phyloP scores from a whole-genome alignment of 305 asterid species.

The Fraxinus baroniana region DNA sequence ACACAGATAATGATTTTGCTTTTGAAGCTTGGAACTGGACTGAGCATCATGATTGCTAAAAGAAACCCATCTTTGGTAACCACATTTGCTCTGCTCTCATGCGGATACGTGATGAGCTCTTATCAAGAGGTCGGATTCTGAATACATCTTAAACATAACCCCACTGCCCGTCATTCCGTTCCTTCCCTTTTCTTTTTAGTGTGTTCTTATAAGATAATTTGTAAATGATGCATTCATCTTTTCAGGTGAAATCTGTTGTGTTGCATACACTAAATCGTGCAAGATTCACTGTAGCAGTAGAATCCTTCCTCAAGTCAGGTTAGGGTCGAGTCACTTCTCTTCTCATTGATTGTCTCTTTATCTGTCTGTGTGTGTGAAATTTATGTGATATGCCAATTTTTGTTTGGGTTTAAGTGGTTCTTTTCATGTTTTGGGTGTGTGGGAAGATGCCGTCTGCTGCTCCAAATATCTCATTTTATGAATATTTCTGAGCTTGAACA shows the following conservation, averaged over 20 bases:
- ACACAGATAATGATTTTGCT: conserved; percentile 23
- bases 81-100: conserved; percentile 79
- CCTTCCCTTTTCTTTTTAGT: conserved; percentile 1
- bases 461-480: background rate
- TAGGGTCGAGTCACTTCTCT: conserved; percentile 16
- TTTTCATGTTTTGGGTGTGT: background rate
- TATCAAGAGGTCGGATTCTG: conserved; percentile 74
- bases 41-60: conserved; percentile 85
- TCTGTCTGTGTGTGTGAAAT: background rate
- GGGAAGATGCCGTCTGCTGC: background rate
- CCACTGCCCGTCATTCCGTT: background rate
- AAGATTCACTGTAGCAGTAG: conserved; percentile 91
- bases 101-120: conserved; percentile 92
- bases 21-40: conserved; percentile 93
- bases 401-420: background rate
- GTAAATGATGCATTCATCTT: conserved; percentile 4
- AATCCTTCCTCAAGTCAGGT: conserved; percentile 90
- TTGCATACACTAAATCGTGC: conserved; percentile 86
- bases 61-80: conserved; percentile 82
- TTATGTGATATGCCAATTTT: background rate
- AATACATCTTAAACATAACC: conserved; percentile 11
- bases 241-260: conserved; percentile 91
- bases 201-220: background rate
- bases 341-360: background rate
- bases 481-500: background rate